Conservation (phyloP, 2,329 filamentous ascomycete genomes). For the Aureobasidium subglaciale region DNA sequence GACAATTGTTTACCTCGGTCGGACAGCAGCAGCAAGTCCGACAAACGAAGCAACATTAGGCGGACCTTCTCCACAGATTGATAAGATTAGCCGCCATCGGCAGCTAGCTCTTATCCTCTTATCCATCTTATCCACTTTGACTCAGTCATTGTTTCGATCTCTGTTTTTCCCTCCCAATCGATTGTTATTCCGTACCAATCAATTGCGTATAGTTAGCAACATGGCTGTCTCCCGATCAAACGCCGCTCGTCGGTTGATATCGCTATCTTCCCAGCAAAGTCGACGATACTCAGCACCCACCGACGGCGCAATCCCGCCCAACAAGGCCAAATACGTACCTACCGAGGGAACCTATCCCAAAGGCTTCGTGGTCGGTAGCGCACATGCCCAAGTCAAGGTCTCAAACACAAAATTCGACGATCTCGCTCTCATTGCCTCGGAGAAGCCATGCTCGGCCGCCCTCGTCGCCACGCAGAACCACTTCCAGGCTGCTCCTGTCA, state of each 20-base stretch:
- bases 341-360: constrained; percentile 78
- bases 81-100: background rate
- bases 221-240: constrained; percentile 9
- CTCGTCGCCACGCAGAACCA: constrained; percentile 92
- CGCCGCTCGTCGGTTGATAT: constrained; percentile 22
- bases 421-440: constrained; percentile 79
- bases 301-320: constrained; percentile 57
- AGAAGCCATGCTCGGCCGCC: constrained; percentile 78
- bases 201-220: background rate
- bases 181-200: background rate
- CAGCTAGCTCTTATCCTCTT: background rate
- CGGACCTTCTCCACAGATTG: background rate
- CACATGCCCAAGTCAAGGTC: constrained; percentile 88
- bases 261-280: constrained; percentile 28
- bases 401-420: constrained; percentile 88
- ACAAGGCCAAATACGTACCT: constrained; percentile 88
- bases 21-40: background rate
- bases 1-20: background rate
- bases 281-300: constrained; percentile 55
- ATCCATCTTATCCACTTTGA: background rate
- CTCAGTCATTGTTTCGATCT: background rate
- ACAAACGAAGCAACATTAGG: background rate
- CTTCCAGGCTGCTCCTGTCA: constrained; percentile 93
- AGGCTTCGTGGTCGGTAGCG: constrained; percentile 80
- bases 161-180: background rate